Base-by-base conservation (phyloP, 805 yeast genomes). In the Spathaspora sp. region DNA sequence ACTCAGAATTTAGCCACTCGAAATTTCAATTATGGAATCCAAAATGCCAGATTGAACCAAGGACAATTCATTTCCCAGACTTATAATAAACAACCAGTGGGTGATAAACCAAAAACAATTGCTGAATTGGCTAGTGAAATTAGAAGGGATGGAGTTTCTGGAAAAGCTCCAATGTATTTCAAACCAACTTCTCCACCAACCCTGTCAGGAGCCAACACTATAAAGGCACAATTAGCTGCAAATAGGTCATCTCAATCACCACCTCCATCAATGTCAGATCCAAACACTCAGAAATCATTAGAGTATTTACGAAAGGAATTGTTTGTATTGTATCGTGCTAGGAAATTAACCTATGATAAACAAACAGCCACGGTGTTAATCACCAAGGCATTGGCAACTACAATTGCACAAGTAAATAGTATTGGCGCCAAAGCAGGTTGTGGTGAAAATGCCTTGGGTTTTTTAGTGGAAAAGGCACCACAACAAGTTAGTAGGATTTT, bases 311-410 rank as follows among this genome's bases (percentile, higher is more conserved):
- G 93, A 68, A 91, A 89, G 60, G 97, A 92, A 63, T 73, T 93
- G 20, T 86, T 89, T 60, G 79, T 84, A 12, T 78, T 92, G 52
- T 87, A 96, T 31, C 89, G 88, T 61, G 89, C 87, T 51, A 74
- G 91, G 54, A 86, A 82, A 58, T 60, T 75, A 43, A 82, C 89
- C 53, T 81, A 85, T 53, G 89, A 87, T 52, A 88, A 89, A 40
- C 91, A 87, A 23, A 83, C 90, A 6, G 89, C 93, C 48, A 88
- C 97, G 0, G 88, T 84, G 53, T 83, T 91, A 50, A 75, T 92
- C 59, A 92, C 97, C 8, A 91, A 88, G 60, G 97, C 97, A 1
- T 76, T 92, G 58, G 97, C 97, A 2, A 87, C 92, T 74, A 93
- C 97, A 0, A 90, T 92, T 55, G 93, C 96, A 10, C 94, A 88